Conservation (phyloP, 352 stramenopile species). For the Albugo candida region DNA sequence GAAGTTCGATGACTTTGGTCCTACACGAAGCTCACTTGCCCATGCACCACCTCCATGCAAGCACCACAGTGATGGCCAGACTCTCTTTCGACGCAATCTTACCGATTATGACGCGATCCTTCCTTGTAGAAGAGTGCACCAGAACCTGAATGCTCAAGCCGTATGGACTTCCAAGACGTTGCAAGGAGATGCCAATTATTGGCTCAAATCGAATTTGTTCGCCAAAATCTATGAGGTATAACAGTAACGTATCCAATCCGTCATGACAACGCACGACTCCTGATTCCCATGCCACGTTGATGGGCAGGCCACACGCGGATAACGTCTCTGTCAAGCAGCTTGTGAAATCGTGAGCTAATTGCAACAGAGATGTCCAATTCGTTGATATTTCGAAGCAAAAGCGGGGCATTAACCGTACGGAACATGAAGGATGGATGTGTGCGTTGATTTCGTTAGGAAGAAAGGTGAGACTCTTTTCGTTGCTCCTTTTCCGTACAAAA, state of each 20-base stretch:
- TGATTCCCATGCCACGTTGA: slow-evolving; percentile 22
- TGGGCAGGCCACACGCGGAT: slow-evolving; percentile 12
- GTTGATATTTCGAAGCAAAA: slow-evolving; percentile 65
- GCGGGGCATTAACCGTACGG: slow-evolving; percentile 19
- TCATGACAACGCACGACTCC: slow-evolving; percentile 55
- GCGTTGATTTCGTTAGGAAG: too few species aligned
- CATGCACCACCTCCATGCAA: too few species aligned
- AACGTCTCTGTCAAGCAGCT: too few species aligned
- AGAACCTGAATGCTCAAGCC: slow-evolving; percentile 47
- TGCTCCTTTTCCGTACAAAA: slow-evolving; percentile 23
- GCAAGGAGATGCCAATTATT: slow-evolving; percentile 64
- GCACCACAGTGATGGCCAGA: slow-evolving; percentile 32
- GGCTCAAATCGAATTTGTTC: slow-evolving; percentile 25
- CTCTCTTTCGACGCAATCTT: slow-evolving; percentile 24
- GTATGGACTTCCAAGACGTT: slow-evolving; percentile 46
- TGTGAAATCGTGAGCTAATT: too few species aligned
- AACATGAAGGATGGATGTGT: too few species aligned
- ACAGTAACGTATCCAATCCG: slow-evolving; percentile 31
- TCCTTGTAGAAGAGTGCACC: slow-evolving; percentile 63
- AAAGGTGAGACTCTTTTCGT: too few species aligned
- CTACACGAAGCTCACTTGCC: slow-evolving; percentile 43
- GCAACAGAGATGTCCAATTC: slow-evolving; percentile 18
- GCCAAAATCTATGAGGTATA: slow-evolving; percentile 25
- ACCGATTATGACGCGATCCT: slow-evolving; percentile 33
- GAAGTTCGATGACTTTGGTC: slow-evolving; percentile 17